Evolutionary conservation across 2,329 filamentous ascomycete species (phyloP).

Genomic region (Diaporthe citrichinensis): DNA sequence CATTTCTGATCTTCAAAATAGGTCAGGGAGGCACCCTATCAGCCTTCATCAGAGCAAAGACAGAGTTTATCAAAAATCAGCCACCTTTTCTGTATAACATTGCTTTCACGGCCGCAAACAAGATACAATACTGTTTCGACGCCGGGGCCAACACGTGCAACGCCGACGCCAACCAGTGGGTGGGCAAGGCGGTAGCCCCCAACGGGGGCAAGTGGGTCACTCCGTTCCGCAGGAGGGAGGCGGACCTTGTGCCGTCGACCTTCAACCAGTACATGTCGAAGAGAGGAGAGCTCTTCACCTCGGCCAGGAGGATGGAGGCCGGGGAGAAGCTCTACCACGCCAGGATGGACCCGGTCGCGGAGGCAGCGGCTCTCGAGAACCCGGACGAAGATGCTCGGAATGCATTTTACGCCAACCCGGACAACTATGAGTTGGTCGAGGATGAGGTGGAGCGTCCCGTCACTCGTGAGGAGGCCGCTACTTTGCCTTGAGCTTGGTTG

Average conservation of each 20-base stretch:
- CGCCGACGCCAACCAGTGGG: neutral
- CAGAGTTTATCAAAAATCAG: neutral
- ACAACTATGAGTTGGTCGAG: conserved; percentile 18
- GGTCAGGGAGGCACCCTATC: neutral
- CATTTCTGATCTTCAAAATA: conserved; percentile 15
- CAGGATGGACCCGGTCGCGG: neutral
- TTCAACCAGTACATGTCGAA: conserved; percentile 14
- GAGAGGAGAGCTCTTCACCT: conserved; percentile 11
- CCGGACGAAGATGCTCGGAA: neutral
- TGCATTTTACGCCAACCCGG: conserved; percentile 7
- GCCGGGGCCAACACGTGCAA: neutral
- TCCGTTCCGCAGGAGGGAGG: neutral
- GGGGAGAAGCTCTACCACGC: conserved; percentile 24
- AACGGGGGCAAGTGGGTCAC: neutral
- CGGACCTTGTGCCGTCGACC: neutral
- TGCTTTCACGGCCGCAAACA: neutral
- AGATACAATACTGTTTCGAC: neutral
- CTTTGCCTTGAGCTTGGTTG: conserved; percentile 4
- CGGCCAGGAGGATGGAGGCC: neutral
- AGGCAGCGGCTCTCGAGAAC: neutral
- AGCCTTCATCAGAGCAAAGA: neutral
- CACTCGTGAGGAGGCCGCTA: conserved; percentile 3
- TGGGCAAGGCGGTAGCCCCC: neutral
- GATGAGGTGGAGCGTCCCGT: conserved; percentile 6
- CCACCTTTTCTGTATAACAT: neutral